These are phyloP conservation scores for Kodamaea alishanica DNA, from an alignment of 1,139 yeast species.

Conservation along the genomic window DNA sequence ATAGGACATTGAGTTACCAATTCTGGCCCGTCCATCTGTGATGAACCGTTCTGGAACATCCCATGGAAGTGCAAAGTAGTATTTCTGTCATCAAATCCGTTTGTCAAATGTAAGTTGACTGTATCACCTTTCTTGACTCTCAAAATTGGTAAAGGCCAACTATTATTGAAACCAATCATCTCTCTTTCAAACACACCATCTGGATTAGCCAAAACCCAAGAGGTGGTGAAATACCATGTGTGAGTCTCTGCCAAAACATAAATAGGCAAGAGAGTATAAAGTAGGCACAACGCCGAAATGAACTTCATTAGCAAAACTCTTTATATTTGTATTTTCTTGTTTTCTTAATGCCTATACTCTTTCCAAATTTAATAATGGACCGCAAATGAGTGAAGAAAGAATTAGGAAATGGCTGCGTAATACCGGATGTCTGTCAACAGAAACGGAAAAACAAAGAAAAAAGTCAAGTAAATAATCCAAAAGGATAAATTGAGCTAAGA, in stretches of 20 bases:
- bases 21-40: conserved; percentile 85
- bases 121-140: conserved; percentile 73
- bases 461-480: too few species aligned
- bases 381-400: too few species aligned
- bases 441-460: too few species aligned
- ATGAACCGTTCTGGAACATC: conserved; percentile 69
- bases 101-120: conserved; percentile 63
- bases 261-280: conserved; percentile 14
- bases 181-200: conserved; percentile 67
- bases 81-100: conserved; percentile 62
- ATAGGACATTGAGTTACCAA: conserved; percentile 86
- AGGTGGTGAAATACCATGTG: conserved; percentile 66
- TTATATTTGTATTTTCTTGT: background rate
- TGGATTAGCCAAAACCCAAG: conserved; percentile 67
- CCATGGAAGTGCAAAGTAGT: conserved; percentile 92
- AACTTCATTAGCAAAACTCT: conserved; percentile 17
- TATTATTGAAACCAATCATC: conserved; percentile 76
- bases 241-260: conserved; percentile 51
- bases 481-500: too few species aligned
- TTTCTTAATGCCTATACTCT: too few species aligned
- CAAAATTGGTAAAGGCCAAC: conserved; percentile 83
- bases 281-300: conserved; percentile 14
- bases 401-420: too few species aligned
- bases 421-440: too few species aligned
- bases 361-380: too few species aligned